Base-by-base conservation (phyloP, 139 green algal genomes). In the Protoeuglena noctilucae region DNA sequence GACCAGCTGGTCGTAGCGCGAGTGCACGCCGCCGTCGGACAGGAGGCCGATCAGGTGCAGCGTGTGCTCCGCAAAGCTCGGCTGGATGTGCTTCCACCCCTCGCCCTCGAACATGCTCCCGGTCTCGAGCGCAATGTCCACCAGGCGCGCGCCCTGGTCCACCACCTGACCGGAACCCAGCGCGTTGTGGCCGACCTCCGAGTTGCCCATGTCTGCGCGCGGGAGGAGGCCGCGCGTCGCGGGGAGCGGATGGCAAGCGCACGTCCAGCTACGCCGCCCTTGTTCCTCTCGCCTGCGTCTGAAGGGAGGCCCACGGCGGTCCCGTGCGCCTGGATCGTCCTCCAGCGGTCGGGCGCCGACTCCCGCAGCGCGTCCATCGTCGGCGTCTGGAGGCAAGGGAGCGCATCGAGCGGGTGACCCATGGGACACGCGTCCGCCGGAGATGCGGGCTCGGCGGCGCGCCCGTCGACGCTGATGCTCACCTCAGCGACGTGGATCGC, bases 191-290 rank as follows among this genome's bases (percentile, higher is more conserved):
- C 88, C 88, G 0, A 93, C 85, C 53, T 84, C 75, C 48, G 56
- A 77, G 73, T 94, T 93, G 28, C 85, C 87, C 88, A 97, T 97
- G 65, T 97, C 88, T 4, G n/a, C n/a, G n/a, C n/a, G n/a, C n/a
- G n/a, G n/a, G n/a, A n/a, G n/a, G n/a, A n/a, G n/a, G n/a, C n/a
- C n/a, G n/a, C n/a, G n/a, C n/a, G n/a, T n/a, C n/a, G n/a, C n/a
- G n/a, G n/a, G n/a, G n/a, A n/a, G n/a, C n/a, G n/a, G n/a, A n/a
- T n/a, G n/a, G n/a, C n/a, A n/a, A n/a, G n/a, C n/a, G n/a, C n/a
- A n/a, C n/a, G n/a, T n/a, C n/a, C n/a, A n/a, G n/a, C n/a, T n/a
- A n/a, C n/a, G n/a, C n/a, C n/a, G n/a, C n/a, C n/a, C n/a, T n/a
- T n/a, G n/a, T n/a, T n/a, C n/a, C n/a, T n/a, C n/a, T n/a, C n/a